Percentiles rank a stretch among this genome's conserved stretches.
These are phyloP conservation scores for Lichtheimia ornata DNA, from an alignment of 371 early-diverging fungal species.

Conservation along the genomic window DNA sequence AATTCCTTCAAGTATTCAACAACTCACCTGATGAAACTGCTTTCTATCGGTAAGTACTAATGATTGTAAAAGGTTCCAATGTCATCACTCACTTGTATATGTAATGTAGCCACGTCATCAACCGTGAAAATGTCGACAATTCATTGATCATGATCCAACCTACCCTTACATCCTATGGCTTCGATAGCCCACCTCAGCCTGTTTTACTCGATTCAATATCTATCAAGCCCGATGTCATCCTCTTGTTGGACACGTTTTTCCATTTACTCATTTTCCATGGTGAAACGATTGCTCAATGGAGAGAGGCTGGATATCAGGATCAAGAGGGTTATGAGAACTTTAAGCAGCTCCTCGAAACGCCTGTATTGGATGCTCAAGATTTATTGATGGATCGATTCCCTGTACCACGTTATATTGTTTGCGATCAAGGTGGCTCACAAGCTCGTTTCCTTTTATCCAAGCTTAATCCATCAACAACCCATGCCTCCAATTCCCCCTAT, in stretches of 20 bases:
- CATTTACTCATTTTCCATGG: slow-evolving; percentile 55
- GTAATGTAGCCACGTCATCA: slow-evolving; percentile 78
- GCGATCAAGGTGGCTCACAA: slow-evolving; percentile 98
- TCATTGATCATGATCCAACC: slow-evolving; percentile 99
- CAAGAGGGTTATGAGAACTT: slow-evolving; percentile 74
- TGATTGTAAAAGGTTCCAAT: too few species aligned
- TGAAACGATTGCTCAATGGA: slow-evolving; percentile 71
- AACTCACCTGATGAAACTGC: slow-evolving; percentile 99
- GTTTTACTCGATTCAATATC: slow-evolving; percentile 98
- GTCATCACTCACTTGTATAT: too few species aligned
- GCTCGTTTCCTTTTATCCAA: slow-evolving; percentile 99
- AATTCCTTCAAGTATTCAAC: slow-evolving; percentile 99
- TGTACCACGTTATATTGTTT: slow-evolving; percentile 97
- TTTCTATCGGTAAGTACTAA: slow-evolving; percentile 72
- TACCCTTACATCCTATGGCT: slow-evolving; percentile 92
- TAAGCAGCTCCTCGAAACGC: slow-evolving; percentile 89
- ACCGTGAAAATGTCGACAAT: slow-evolving; percentile 94
- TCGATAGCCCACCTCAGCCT: slow-evolving; percentile 90
- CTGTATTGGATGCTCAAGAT: slow-evolving; percentile 88
- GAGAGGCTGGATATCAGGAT: slow-evolving; percentile 50
- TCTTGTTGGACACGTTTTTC: slow-evolving; percentile 96
- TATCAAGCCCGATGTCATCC: slow-evolving; percentile 93
- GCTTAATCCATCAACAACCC: slow-evolving; percentile 98
- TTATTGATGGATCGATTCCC: slow-evolving; percentile 96
- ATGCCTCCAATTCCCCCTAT: slow-evolving; percentile 72